These are phyloP conservation scores for Closterium sp. DNA, from an alignment of 139 green algal species.

Conservation along the genomic window DNA sequence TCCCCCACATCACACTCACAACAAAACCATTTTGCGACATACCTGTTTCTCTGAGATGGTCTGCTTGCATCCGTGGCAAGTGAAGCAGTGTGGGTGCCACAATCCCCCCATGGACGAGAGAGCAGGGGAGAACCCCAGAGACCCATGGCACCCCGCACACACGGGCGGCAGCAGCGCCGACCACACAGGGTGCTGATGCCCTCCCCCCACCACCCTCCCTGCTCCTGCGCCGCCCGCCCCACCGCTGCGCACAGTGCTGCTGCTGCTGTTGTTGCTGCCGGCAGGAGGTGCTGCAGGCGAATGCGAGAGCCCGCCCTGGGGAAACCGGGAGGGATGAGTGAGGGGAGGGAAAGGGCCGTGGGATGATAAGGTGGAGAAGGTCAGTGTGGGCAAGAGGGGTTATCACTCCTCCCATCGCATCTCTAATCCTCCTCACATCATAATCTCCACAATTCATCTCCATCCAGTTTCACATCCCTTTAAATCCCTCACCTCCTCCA, in stretches of 20 bases:
- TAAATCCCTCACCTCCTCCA: background rate
- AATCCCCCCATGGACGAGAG: constrained; percentile 27
- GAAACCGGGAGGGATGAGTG: background rate
- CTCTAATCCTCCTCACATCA: background rate
- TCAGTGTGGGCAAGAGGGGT: no score
- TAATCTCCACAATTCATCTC: background rate
- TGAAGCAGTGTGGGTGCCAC: constrained; percentile 52
- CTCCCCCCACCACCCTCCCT: background rate
- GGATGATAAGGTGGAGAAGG: no score
- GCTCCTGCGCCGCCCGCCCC: background rate
- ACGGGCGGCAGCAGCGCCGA: background rate
- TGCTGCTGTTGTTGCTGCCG: background rate
- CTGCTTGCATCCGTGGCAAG: constrained; percentile 21
- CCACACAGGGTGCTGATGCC: background rate
- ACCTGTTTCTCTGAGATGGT: constrained; percentile 32
- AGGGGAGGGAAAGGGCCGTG: background rate
- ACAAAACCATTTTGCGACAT: background rate
- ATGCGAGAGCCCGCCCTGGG: background rate
- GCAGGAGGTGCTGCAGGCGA: background rate
- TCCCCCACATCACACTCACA: no score
- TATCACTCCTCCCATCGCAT: background rate
- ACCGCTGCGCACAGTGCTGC: background rate
- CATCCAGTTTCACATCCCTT: background rate
- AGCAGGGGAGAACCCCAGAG: background rate
- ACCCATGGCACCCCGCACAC: constrained; percentile 27